phyloP scores from a whole-genome alignment of 768 basidiomycete species.

The Kwoniella heveanensis region DNA sequence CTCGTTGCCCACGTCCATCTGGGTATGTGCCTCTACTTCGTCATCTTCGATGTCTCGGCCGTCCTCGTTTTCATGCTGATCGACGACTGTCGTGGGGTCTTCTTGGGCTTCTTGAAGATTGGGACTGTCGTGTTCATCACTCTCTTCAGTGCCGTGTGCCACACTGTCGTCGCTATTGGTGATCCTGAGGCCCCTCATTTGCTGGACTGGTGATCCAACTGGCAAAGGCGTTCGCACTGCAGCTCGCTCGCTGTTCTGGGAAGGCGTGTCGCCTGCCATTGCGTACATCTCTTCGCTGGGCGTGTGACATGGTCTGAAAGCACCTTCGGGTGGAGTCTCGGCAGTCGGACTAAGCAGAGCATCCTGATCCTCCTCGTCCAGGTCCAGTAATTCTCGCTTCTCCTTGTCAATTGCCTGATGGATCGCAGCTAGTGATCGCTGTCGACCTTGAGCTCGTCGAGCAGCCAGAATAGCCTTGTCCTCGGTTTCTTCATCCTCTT shows the following conservation, averaged over 20 bases:
- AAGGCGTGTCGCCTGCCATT: constrained; percentile 29
- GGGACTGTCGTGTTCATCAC: neutral
- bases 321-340: constrained; percentile 28
- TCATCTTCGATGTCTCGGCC: constrained; percentile 3
- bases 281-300: constrained; percentile 38
- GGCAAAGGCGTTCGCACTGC: constrained; percentile 6
- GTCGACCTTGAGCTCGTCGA: constrained; percentile 40
- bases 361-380: constrained; percentile 16
- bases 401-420: constrained; percentile 31
- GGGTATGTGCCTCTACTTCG: constrained; percentile 5
- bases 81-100: too few species aligned
- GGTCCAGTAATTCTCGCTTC: constrained; percentile 2
- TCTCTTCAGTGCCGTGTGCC: neutral
- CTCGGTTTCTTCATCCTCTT: constrained; percentile 23
- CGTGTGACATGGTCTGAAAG: constrained; percentile 35
- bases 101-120: too few species aligned
- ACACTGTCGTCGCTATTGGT: constrained; percentile 9
- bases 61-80: neutral
- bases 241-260: constrained; percentile 1
- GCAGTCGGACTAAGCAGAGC: constrained; percentile 10
- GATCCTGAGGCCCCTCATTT: constrained; percentile 1
- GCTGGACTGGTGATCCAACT: constrained; percentile 9
- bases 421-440: constrained; percentile 49
- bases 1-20: constrained; percentile 23
- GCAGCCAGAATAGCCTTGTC: constrained; percentile 40